phyloP scores from a whole-genome alignment of 208 protist species.

The Trypanosomatidae sp. region DNA sequence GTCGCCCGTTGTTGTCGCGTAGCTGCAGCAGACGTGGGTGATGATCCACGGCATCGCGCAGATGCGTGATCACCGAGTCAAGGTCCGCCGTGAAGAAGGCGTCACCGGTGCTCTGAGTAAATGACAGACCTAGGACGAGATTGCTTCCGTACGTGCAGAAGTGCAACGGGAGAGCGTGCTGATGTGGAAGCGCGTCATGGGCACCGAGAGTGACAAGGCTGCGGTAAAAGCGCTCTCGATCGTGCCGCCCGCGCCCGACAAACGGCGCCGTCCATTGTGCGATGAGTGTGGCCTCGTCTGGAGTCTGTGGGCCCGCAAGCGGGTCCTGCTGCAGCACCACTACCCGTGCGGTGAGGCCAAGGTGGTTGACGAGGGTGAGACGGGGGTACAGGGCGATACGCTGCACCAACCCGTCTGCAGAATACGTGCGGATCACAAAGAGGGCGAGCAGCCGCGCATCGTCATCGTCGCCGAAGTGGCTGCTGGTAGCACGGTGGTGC shows the following conservation, averaged over 20 bases:
- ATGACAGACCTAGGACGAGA: conserved; percentile 52
- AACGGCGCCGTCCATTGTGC: conserved; percentile 35
- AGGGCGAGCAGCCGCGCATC: conserved; percentile 53
- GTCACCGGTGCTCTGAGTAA: conserved; percentile 69
- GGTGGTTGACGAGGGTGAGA: conserved; percentile 70
- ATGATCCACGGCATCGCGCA: conserved; percentile 45
- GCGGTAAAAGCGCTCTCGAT: conserved; percentile 29
- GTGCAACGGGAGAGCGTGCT: conserved; percentile 46
- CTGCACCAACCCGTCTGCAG: conserved; percentile 44
- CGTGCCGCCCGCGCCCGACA: conserved; percentile 16
- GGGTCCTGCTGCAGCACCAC: conserved; percentile 60
- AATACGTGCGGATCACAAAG: conserved; percentile 49
- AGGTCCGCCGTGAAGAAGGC: conserved; percentile 40
- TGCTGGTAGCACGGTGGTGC: neutral
- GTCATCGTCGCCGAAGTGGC: conserved; percentile 5
- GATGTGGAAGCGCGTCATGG: conserved; percentile 58
- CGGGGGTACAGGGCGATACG: conserved; percentile 66
- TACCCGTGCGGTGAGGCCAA: conserved; percentile 59
- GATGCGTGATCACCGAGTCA: conserved; percentile 31
- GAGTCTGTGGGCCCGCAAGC: conserved; percentile 41
- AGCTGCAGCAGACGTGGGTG: conserved; percentile 58
- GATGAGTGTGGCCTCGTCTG: conserved; percentile 30
- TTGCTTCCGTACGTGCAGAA: conserved; percentile 59
- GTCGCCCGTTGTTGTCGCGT: conserved; percentile 45
- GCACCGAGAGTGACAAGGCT: conserved; percentile 52